Evolutionary conservation across 768 basidiomycete genomes (phyloP), one percentile per base, ranked within the genome.

Genomic region (Termitomyces sp.): DNA sequence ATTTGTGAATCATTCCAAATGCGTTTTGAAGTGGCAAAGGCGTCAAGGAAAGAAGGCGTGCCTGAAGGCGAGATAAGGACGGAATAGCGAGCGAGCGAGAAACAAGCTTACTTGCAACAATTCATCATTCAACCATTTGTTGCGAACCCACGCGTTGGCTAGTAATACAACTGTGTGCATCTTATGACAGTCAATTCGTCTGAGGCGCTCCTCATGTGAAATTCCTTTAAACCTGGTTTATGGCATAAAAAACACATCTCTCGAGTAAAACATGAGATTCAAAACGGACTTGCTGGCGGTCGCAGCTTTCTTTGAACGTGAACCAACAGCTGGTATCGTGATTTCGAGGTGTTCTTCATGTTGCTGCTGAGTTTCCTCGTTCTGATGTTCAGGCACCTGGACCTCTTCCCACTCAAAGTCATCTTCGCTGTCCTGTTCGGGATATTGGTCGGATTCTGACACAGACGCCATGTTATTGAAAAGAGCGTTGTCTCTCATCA

Each of bases 391-490:
- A 33, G 82, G 79, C 3, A 90, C 82, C 42, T 79, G 77, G 15
- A 92, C 85, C 69, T 91, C 89, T 69, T 92, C 89, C 89, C 89
- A 91, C 68, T 92, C 89, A 60, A 83, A 77, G 44, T 89, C 89
- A 65, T 89, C 86, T 65, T 89, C 87, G 61, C 75, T 80, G 64
- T 79, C 78, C 30, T 66, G 69, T 55, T 70, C 68, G 61, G 66
- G 24, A 44, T 53, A 37, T 18, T 50, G 59, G 36, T 62, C 65
- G 30, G 54, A 57, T 42, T 67, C 66, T 59, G 51, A 58, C 51
- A 48, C 45, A 24, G 65, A 58, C 24, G 56, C 59, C 59, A 66
- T 66, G 47, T 51, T 59, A 49, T 62, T 55, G 61, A 39, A 15
- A 39, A 33, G 45, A 24, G 42, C 12, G 33, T 24, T n/a, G 34